These are phyloP conservation scores for Fagopyrum homotropicum DNA, from an alignment of 148 eudicot genomes.

Conservation along the genomic window DNA sequence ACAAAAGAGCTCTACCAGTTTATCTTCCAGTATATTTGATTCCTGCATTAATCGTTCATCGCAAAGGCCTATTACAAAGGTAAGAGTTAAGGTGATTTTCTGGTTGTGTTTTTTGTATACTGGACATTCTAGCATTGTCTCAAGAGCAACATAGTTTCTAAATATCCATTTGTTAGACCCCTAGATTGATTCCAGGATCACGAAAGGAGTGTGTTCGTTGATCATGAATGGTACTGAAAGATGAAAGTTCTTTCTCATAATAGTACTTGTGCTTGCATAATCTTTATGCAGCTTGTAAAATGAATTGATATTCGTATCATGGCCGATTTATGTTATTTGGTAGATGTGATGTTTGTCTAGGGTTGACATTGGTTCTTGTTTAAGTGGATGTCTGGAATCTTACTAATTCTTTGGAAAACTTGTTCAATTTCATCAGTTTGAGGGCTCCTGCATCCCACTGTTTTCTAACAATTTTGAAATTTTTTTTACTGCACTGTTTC, in stretches of 20 bases:
- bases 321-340: background rate
- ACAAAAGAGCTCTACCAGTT: constrained; percentile 93
- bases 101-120: background rate
- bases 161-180: background rate
- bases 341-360: background rate
- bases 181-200: background rate
- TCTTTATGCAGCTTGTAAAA: background rate
- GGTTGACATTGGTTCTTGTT: background rate
- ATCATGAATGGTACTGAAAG: background rate
- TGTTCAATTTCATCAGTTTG: background rate
- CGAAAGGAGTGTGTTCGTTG: background rate
- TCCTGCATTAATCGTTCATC: constrained; percentile 94
- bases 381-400: background rate
- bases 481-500: background rate
- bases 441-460: no score
- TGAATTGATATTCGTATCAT: background rate
- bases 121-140: background rate
- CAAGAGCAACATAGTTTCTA: background rate
- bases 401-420: background rate
- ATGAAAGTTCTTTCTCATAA: background rate
- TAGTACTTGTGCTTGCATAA: background rate
- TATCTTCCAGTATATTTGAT: constrained; percentile 96
- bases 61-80: constrained; percentile 74
- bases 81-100: constrained; percentile 15
- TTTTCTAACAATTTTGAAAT: no score